Evolutionary conservation across 2,329 filamentous ascomycete species (phyloP).

Genomic region (Hymenoscyphus salicellus): DNA sequence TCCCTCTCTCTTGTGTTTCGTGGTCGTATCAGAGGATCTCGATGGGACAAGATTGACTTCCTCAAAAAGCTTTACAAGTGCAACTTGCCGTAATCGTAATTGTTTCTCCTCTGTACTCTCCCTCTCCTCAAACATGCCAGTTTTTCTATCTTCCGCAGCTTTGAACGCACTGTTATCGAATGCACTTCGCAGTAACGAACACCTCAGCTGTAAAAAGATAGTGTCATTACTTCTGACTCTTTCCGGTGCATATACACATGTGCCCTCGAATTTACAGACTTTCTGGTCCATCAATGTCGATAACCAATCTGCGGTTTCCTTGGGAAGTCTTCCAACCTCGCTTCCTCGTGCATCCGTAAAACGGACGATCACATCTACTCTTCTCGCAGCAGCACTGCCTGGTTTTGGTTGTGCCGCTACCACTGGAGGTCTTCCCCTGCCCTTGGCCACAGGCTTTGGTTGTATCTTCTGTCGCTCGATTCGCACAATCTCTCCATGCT

Average conservation of each 20-base stretch:
- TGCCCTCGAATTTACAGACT: constrained; percentile 81
- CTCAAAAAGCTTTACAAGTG: constrained; percentile 81
- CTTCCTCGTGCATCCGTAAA: constrained; percentile 78
- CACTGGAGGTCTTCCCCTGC: constrained; percentile 40
- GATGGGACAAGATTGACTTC: constrained; percentile 82
- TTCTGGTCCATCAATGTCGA: constrained; percentile 88
- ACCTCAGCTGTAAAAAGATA: constrained; percentile 82
- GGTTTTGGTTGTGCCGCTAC: constrained; percentile 28
- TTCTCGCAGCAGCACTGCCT: constrained; percentile 51
- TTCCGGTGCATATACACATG: constrained; percentile 86
- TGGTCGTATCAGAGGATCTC: constrained; percentile 68
- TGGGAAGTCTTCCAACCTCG: constrained; percentile 82
- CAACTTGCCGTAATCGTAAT: constrained; percentile 79
- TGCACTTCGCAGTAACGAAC: constrained; percentile 69
- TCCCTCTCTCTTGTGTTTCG: constrained; percentile 77
- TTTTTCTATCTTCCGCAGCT: constrained; percentile 70
- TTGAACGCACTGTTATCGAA: constrained; percentile 66
- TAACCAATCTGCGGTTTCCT: constrained; percentile 86
- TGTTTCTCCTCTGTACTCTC: constrained; percentile 79
- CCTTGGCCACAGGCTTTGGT: constrained; percentile 41
- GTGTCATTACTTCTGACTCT: constrained; percentile 85
- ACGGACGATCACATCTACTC: constrained; percentile 82
- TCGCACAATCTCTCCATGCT: constrained; percentile 75
- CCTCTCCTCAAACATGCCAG: constrained; percentile 90
- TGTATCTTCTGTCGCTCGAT: constrained; percentile 84